phyloP scores from a whole-genome alignment of 495 filamentous ascomycete species.

The Lindgomyces ingoldianus region DNA sequence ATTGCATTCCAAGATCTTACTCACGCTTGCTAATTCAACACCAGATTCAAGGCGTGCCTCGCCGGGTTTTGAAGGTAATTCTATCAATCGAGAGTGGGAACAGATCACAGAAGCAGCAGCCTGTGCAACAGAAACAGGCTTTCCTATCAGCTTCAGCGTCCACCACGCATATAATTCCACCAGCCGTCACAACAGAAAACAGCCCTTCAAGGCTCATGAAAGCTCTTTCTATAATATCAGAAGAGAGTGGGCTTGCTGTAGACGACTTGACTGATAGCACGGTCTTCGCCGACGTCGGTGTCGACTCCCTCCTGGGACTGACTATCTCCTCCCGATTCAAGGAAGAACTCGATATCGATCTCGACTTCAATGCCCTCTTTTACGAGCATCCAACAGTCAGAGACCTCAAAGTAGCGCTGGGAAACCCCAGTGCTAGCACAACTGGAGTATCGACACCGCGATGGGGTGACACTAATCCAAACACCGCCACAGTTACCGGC shows the following conservation, averaged over 20 bases:
- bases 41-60: slow-evolving; percentile 28
- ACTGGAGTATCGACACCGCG: background rate
- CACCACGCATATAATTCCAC: background rate
- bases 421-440: background rate
- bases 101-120: slow-evolving; percentile 6
- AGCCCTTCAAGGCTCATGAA: background rate
- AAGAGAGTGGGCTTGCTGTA: slow-evolving; percentile 5
- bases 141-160: slow-evolving; percentile 2
- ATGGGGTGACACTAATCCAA: slow-evolving; percentile 38
- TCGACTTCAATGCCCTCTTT: no score
- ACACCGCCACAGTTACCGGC: slow-evolving; percentile 16
- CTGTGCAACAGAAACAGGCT: slow-evolving; percentile 1
- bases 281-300: slow-evolving; percentile 48
- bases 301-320: slow-evolving; percentile 54
- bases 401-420: slow-evolving; percentile 33
- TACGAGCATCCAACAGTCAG: slow-evolving; percentile 53
- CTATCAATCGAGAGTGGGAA: slow-evolving; percentile 4
- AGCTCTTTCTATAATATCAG: background rate
- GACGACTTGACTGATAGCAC: background rate
- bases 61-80: no score
- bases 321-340: slow-evolving; percentile 42
- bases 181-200: background rate
- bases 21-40: background rate
- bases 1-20: background rate
- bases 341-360: slow-evolving; percentile 41